A percentile compares a stretch with the other conserved stretches of the same genome.
These are phyloP conservation scores for Trichophyton schoenleinii DNA, from an alignment of 2,329 filamentous ascomycete species.

Conservation along the genomic window DNA sequence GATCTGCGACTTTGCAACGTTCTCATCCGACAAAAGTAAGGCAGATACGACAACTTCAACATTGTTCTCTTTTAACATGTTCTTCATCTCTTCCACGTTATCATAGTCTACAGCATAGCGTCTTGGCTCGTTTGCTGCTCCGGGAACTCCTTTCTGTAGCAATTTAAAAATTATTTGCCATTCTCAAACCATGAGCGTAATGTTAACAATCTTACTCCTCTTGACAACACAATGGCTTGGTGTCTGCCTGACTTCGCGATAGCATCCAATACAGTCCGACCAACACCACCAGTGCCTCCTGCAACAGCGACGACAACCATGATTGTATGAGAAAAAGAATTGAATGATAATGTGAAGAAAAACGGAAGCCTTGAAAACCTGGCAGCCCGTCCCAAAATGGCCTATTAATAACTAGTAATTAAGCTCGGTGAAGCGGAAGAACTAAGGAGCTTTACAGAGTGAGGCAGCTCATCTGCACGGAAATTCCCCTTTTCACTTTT, in stretches of 20 bases:
- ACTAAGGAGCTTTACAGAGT: too few species aligned
- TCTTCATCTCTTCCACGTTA: not conserved
- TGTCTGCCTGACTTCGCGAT: not conserved
- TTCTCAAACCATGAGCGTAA: not conserved
- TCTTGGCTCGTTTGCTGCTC: not conserved
- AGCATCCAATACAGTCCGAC: not conserved
- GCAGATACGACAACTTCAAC: slow-evolving; percentile 2
- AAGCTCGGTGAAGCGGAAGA: too few species aligned
- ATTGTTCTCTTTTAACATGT: not conserved
- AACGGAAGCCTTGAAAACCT: not conserved
- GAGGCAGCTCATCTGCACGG: too few species aligned
- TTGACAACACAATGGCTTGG: not conserved
- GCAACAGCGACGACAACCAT: slow-evolving; percentile 1
- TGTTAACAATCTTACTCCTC: not conserved
- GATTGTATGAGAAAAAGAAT: not conserved
- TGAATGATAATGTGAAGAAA: not conserved
- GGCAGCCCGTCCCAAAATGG: too few species aligned
- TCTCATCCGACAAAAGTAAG: not conserved
- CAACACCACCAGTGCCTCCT: not conserved
- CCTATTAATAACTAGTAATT: too few species aligned
- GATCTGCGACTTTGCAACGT: not conserved
- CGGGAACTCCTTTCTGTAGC: not conserved
- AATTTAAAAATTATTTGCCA: not conserved
- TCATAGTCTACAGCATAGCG: not conserved
- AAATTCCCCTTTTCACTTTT: too few species aligned